Evolutionary conservation across 768 basidiomycete species (phyloP).

Genomic region (Boletus reticuloceps): DNA sequence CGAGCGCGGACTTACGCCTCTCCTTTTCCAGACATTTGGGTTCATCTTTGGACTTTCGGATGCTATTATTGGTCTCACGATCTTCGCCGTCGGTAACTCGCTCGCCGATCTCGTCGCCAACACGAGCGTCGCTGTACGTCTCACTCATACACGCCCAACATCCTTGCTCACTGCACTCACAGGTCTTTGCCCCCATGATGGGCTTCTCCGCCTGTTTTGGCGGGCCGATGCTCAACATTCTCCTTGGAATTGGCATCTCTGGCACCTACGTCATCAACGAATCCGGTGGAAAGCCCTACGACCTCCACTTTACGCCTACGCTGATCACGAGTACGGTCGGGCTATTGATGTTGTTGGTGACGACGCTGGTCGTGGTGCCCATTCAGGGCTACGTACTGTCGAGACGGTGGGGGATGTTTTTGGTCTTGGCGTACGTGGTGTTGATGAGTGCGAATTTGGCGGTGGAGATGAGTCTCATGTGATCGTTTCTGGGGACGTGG

Average conservation of each 20-base stretch:
- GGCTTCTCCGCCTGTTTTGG: constrained; percentile 95
- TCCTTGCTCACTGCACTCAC: not conserved
- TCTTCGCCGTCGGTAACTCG: constrained; percentile 96
- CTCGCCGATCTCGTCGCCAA: constrained; percentile 97
- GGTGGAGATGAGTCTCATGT: constrained; percentile 56
- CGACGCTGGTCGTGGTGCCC: constrained; percentile 83
- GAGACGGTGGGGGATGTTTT: constrained; percentile 75
- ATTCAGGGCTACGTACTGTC: constrained; percentile 80
- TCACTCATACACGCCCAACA: not conserved
- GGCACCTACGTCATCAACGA: constrained; percentile 81
- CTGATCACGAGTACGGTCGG: constrained; percentile 83
- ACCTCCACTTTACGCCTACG: constrained; percentile 77
- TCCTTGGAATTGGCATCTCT: constrained; percentile 88
- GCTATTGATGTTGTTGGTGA: constrained; percentile 68
- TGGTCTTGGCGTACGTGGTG: constrained; percentile 68
- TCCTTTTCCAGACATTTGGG: constrained; percentile 70
- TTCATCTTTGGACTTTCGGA: constrained; percentile 94
- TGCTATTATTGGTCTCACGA: constrained; percentile 93
- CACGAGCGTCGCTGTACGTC: constrained; percentile 83
- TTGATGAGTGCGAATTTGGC: constrained; percentile 79
- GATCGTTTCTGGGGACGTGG: not conserved
- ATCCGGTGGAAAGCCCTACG: constrained; percentile 52
- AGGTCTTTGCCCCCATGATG: constrained; percentile 91
- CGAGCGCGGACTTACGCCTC: not conserved
- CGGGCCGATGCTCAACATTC: constrained; percentile 88